phyloP scores from a whole-genome alignment of 2,329 filamentous ascomycete species.

The Diplodia mutila region DNA sequence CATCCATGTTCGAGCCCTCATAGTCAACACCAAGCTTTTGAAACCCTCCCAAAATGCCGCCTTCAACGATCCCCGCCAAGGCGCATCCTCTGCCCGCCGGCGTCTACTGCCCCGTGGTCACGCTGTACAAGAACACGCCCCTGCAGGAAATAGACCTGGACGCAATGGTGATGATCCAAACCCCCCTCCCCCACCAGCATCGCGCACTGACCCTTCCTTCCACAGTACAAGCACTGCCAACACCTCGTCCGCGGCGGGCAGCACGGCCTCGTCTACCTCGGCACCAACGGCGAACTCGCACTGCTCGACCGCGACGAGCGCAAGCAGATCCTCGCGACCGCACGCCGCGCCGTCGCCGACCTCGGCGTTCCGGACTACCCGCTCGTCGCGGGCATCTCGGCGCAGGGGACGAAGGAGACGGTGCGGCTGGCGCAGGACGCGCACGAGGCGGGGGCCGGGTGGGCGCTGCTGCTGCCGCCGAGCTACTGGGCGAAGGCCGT shows the following conservation, averaged over 20 bases:
- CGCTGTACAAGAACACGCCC: constrained; percentile 49
- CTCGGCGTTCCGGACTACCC: constrained; percentile 44
- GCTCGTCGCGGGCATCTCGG: constrained; percentile 52
- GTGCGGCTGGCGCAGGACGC: constrained; percentile 46
- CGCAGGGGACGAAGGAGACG: constrained; percentile 43
- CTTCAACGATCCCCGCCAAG: constrained; percentile 40
- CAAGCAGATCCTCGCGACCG: constrained; percentile 46
- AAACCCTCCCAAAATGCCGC: not conserved
- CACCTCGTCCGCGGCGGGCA: constrained; percentile 50
- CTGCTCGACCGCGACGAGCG: constrained; percentile 49
- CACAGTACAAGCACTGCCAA: constrained; percentile 45
- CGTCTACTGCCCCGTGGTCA: constrained; percentile 54
- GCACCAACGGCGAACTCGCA: constrained; percentile 54
- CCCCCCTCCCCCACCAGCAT: not conserved
- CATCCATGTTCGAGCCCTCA: not conserved
- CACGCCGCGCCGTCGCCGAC: constrained; percentile 45
- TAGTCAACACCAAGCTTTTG: not conserved
- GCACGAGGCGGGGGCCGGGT: constrained; percentile 44
- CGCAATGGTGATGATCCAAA: constrained; percentile 39
- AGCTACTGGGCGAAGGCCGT: constrained; percentile 48
- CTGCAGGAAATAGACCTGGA: constrained; percentile 50
- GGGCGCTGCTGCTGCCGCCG: constrained; percentile 45
- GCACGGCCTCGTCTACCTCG: constrained; percentile 53
- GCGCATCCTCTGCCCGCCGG: constrained; percentile 43
- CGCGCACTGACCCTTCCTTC: not conserved